phyloP scores from a whole-genome alignment of 2,329 filamentous ascomycete species.

The Scytalidium sp. region DNA sequence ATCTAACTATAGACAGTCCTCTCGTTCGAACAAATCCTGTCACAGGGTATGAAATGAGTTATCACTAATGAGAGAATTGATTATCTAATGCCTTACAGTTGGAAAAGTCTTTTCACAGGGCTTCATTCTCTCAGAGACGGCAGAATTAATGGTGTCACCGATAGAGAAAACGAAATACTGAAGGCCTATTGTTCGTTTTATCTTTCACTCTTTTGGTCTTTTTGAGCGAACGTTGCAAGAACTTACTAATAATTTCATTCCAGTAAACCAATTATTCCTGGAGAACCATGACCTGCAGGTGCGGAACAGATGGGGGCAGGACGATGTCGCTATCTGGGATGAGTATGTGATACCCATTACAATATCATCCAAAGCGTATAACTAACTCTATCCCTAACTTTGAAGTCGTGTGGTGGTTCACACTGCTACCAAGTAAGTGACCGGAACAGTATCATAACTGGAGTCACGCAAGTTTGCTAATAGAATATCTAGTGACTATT shows the following conservation, averaged over 20 bases:
- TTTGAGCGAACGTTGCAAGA: background rate
- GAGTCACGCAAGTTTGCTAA: slow-evolving; percentile 47
- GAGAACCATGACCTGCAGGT: slow-evolving; percentile 40
- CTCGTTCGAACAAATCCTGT: slow-evolving; percentile 29
- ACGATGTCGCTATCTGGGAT: slow-evolving; percentile 54
- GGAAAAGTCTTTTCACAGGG: slow-evolving; percentile 21
- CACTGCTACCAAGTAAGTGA: background rate
- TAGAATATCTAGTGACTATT: slow-evolving; percentile 60
- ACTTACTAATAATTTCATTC: background rate
- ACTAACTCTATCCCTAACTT: too few species aligned
- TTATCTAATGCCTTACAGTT: background rate
- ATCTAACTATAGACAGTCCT: slow-evolving; percentile 21
- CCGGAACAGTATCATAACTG: background rate
- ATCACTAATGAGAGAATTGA: background rate
- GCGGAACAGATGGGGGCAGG: slow-evolving; percentile 29
- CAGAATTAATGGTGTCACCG: slow-evolving; percentile 50
- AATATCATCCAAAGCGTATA: background rate
- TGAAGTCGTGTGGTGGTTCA: background rate
- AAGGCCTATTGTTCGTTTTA: slow-evolving; percentile 12
- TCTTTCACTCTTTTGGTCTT: background rate
- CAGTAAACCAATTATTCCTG: slow-evolving; percentile 25
- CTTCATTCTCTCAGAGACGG: slow-evolving; percentile 45
- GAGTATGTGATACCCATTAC: background rate
- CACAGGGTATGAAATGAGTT: slow-evolving; percentile 27
- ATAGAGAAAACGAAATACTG: slow-evolving; percentile 44